Base-by-base conservation (phyloP, 805 yeast species). In the Candida fluviatilis region DNA sequence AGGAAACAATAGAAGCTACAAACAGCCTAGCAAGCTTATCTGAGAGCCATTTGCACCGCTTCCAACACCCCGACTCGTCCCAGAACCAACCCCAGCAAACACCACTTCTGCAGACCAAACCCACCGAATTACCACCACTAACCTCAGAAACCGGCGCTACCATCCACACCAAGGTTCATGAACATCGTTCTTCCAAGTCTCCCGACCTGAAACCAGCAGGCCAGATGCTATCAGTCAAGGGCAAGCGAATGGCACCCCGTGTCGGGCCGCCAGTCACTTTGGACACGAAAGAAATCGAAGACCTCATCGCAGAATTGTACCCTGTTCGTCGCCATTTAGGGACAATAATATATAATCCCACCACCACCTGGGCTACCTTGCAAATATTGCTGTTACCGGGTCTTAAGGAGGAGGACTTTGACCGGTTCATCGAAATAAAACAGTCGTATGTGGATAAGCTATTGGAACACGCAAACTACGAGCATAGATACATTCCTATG, bases 341-440 rank as follows among this genome's bases (percentile, higher is more conserved):
- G 0, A 64, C 77, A 1, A 56, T 82, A 3, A 54, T 81, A 0
- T 85, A 86, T 53, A 72, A 71, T 31, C 75, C 78, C 6, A 68
- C 70, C 15, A 79, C 82, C 11, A 77, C 82, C 0, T 62, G 64
- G 61, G 54, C 60, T 1, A 62, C 74, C 0, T 41, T 66, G 17
- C 71, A 66, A 35, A 45, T 49, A 3, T 45, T 48, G n/a, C 55
- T 45, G 43, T 55, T 54, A 35, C 55, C 54, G 13, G 68, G 68
- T 4, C 43, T 68, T 16, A 55, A 55, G 35, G 54, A 51, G 4
- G 64, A 63, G 35, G 64, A 64, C 38, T 47, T 44, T 18, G 53
- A 49, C 19, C 51, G 55, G 21, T 58, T 65, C 19, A 45, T 46
- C 19, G 62, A 60, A 27, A 47, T 62, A 15, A 58, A 57, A 39